Base-by-base conservation (phyloP, 805 yeast species). In the Priceomyces haplophilus region DNA sequence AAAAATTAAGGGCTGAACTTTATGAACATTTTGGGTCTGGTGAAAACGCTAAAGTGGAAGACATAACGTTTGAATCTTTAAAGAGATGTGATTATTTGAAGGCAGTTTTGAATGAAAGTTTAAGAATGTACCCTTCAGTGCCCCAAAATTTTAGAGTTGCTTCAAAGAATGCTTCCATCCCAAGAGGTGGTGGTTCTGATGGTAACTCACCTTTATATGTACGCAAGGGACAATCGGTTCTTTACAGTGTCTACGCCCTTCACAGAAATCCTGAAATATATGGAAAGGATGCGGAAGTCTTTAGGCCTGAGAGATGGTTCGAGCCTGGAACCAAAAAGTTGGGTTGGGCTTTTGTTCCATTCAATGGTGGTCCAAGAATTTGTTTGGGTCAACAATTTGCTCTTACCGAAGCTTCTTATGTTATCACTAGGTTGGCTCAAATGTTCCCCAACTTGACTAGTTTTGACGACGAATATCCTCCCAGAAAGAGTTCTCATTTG, bases 121-220 rank as follows among this genome's bases (percentile, higher is more conserved):
- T 76, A 48, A 69, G 82, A 42, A 52, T 77, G 48, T 75, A 74
- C 51, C 43, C 43, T n/a, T 64, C 76, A 18, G 80, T 77, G 21
- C 80, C 82, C 12, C 52, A 60, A 43, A 76, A 76, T 53, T 66
- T 67, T 58, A 64, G 82, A 47, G 56, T 62, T 31, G 71, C 80
- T 8, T 61, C 62, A 20, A 67, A 61, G 44, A 67, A 73, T 49
- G 76, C 80, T 8, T 62, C 69, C 7, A 59, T 77, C 41, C 82
- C 82, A 16, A 56, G 62, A 35, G 82, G 81, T 17, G 82, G 80
- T 17, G 80, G 67, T 19, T 21, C 35, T 15, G 72, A 73, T 46
- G 65, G 59, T 17, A 43, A 44, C 29, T 45, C 61, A 32, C 79
- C 79, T 11, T 45, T 74, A 3, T 64, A 69, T 41, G 60, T 76